Evolutionary conservation across 129 eudicot genomes (phyloP).

Genomic region (Ambrosia trifida): DNA sequence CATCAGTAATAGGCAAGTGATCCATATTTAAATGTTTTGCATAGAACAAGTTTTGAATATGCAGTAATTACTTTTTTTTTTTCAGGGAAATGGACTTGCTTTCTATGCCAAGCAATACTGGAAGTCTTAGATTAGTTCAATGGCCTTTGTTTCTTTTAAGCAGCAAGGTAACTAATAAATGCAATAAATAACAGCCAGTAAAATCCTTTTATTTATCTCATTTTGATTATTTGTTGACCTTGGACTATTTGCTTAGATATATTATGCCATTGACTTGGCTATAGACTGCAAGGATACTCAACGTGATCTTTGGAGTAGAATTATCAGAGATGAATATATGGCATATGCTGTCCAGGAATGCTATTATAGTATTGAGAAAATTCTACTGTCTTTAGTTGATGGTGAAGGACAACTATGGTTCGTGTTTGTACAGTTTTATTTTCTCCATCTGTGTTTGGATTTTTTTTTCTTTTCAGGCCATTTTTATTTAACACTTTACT

Average conservation of each 20-base stretch:
- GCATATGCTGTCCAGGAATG: slow-evolving; percentile 97
- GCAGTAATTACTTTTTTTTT: neutral
- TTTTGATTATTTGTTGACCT: slow-evolving; percentile 19
- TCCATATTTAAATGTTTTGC: neutral
- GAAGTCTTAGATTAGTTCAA: slow-evolving; percentile 78
- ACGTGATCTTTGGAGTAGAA: slow-evolving; percentile 90
- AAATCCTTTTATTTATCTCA: neutral
- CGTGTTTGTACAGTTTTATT: slow-evolving; percentile 11
- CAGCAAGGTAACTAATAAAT: slow-evolving; percentile 66
- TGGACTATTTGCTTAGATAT: slow-evolving; percentile 51
- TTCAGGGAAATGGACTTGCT: slow-evolving; percentile 93
- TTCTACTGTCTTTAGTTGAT: slow-evolving; percentile 78
- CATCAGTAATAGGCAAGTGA: slow-evolving; percentile 72
- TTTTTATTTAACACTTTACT: slow-evolving; percentile 13
- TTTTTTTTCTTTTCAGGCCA: neutral
- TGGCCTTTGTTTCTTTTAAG: slow-evolving; percentile 97
- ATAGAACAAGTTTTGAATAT: slow-evolving; percentile 15
- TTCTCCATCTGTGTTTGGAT: slow-evolving; percentile 4
- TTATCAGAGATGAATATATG: slow-evolving; percentile 88
- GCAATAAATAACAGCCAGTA: neutral
- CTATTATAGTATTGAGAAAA: slow-evolving; percentile 77
- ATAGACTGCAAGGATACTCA: slow-evolving; percentile 95
- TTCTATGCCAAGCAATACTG: slow-evolving; percentile 93
- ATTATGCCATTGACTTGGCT: slow-evolving; percentile 90
- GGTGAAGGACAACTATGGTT: slow-evolving; percentile 94